phyloP scores from a whole-genome alignment of 345 rosid genomes.

The Eucalyptus camaldulensis region DNA sequence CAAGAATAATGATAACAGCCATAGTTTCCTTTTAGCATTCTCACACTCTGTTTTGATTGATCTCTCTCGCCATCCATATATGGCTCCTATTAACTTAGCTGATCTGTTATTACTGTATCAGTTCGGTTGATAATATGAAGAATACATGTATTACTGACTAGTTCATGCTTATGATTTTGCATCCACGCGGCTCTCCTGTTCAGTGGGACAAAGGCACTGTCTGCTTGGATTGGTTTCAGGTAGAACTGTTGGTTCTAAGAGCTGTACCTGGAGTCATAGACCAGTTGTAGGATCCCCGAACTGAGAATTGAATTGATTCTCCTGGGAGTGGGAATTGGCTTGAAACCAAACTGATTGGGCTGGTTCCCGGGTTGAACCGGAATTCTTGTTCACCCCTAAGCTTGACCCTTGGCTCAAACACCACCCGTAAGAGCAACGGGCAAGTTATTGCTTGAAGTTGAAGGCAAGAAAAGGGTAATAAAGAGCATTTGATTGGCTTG shows the following conservation, averaged over 20 bases:
- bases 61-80: background rate
- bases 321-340: background rate
- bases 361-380: background rate
- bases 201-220: background rate
- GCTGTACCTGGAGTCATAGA: background rate
- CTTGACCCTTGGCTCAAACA: background rate
- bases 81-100: background rate
- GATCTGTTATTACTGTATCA: background rate
- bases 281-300: background rate
- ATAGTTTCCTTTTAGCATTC: background rate
- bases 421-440: background rate
- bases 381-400: background rate
- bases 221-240: background rate
- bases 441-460: background rate
- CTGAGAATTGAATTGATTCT: background rate
- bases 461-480: background rate
- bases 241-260: background rate
- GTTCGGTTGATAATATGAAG: background rate
- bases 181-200: background rate
- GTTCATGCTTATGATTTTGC: background rate
- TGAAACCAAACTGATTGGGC: background rate
- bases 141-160: background rate
- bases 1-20: background rate
- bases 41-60: background rate
- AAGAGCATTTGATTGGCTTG: background rate